Evolutionary conservation across 2,329 filamentous ascomycete genomes (phyloP).

Genomic region (Dactylellina parvicollis): DNA sequence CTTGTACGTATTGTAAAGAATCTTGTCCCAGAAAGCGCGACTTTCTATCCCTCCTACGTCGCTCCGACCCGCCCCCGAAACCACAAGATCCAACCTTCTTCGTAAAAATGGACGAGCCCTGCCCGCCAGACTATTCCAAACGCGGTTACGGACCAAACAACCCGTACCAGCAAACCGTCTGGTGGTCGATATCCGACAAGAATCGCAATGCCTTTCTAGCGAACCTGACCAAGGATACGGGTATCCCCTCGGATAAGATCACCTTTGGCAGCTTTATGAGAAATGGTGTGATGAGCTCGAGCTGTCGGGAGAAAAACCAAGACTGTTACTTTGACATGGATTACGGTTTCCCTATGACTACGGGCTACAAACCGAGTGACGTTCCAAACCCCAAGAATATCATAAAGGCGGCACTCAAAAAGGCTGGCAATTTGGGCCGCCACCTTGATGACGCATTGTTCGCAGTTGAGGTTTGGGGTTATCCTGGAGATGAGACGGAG

Average conservation of each 20-base stretch:
- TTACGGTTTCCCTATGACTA: constrained; percentile 51
- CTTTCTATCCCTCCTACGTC: neutral
- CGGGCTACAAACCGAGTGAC: constrained; percentile 22
- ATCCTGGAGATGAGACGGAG: constrained; percentile 34
- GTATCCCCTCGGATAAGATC: constrained; percentile 56
- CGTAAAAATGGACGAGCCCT: constrained; percentile 23
- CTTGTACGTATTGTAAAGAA: too few relatives aligned
- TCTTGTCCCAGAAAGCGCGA: neutral
- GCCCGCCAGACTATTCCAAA: constrained; percentile 53
- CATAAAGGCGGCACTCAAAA: constrained; percentile 29
- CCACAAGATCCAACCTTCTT: neutral
- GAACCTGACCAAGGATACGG: constrained; percentile 54
- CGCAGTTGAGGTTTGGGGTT: neutral
- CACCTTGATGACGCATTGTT: constrained; percentile 26
- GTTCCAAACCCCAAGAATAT: constrained; percentile 57
- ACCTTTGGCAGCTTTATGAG: constrained; percentile 44
- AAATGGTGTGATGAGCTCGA: neutral
- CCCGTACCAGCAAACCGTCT: constrained; percentile 52
- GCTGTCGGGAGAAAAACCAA: constrained; percentile 33
- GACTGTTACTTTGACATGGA: constrained; percentile 38
- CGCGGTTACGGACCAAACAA: constrained; percentile 43
- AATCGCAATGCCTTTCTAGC: constrained; percentile 53
- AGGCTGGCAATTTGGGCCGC: constrained; percentile 42
- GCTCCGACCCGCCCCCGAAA: too few relatives aligned
- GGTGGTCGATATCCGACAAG: constrained; percentile 29